A percentile compares a stretch with the other conserved stretches of the same genome.
Conservation (phyloP, 2,329 filamentous ascomycete genomes). For the Emergomyces africanus region DNA sequence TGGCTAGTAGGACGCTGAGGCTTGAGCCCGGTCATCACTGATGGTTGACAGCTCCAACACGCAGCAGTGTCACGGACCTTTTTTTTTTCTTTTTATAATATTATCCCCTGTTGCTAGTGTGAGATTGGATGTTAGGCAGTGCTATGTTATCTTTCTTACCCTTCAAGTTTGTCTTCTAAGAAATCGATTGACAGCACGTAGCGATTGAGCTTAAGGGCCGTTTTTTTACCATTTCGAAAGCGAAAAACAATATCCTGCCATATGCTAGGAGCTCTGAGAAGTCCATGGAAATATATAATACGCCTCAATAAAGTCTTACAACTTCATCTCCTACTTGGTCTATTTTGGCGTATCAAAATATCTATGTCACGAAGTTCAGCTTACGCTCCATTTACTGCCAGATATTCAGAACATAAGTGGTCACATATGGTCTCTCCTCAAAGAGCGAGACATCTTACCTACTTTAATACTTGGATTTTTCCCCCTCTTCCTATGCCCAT, state of each 20-base stretch:
- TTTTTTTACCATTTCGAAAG: neutral
- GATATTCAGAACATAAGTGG: neutral
- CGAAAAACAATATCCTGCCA: neutral
- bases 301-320: neutral
- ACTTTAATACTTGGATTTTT: neutral
- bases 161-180: neutral
- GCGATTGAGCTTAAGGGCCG: neutral
- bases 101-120: neutral
- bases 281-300: neutral
- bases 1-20: neutral
- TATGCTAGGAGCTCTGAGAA: neutral
- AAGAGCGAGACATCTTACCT: too few relatives aligned
- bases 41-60: neutral
- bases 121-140: neutral
- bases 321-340: neutral
- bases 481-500: neutral
- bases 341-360: neutral
- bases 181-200: neutral
- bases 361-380: neutral
- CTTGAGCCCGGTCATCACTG: neutral
- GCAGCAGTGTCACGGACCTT: neutral
- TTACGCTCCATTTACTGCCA: neutral
- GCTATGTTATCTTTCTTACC: neutral
- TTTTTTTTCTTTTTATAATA: too few relatives aligned
- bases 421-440: too few relatives aligned